Evolutionary conservation across 371 early-diverging fungal genomes (phyloP).

Genomic region (Mucor saturninus): DNA sequence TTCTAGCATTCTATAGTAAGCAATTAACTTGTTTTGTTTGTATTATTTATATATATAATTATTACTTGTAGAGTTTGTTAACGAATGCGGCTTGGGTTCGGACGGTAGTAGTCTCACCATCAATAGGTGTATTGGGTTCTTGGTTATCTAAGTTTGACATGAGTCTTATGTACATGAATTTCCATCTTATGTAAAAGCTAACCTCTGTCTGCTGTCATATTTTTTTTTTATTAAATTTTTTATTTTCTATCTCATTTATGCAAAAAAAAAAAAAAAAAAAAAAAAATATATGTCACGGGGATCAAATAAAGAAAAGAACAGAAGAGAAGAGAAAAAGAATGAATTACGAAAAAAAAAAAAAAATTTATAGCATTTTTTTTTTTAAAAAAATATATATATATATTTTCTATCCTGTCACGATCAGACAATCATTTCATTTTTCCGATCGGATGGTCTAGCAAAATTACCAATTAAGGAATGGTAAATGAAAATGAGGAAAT

Average conservation of each 20-base stretch:
- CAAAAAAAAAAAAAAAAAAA: conserved; percentile 1
- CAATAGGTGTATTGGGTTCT: background rate
- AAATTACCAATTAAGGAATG: conserved; percentile 12
- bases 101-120: conserved; percentile 4
- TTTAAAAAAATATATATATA: background rate
- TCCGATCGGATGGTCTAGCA: conserved; percentile 10
- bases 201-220: conserved; percentile 19
- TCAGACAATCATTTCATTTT: conserved; percentile 9
- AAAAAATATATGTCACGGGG: background rate
- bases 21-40: conserved; percentile 1
- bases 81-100: conserved; percentile 69
- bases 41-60: background rate
- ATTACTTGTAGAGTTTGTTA: conserved; percentile 68
- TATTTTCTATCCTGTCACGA: conserved; percentile 13
- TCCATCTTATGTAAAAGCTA: background rate
- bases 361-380: background rate
- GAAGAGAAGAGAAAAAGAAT: conserved; percentile 19
- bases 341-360: background rate
- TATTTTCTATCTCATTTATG: background rate
- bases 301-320: conserved; percentile 17
- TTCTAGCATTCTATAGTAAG: conserved; percentile 56
- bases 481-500: background rate
- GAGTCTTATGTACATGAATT: too few relatives aligned
- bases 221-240: background rate
- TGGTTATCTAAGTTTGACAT: background rate